Evolutionary conservation across 2,329 filamentous ascomycete genomes (phyloP).

Genomic region (Hypoxylon sp.): DNA sequence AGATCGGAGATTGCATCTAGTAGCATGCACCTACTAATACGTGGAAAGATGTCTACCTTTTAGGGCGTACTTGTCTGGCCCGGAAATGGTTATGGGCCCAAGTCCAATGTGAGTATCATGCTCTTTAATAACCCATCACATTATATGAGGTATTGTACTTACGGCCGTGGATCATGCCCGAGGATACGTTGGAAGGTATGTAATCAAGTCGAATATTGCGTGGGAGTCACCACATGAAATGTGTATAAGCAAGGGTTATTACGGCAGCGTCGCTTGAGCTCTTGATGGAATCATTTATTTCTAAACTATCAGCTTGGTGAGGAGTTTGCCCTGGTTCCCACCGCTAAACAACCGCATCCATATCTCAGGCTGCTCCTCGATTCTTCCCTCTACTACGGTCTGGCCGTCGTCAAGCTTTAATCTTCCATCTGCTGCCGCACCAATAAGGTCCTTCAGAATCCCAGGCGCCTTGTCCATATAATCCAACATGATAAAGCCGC

Average conservation of each 20-base stretch:
- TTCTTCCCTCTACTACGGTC: conserved; percentile 49
- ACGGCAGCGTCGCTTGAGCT: neutral
- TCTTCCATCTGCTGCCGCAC: conserved; percentile 47
- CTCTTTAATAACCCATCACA: too few species aligned
- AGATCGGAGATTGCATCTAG: too few species aligned
- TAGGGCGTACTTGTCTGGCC: too few species aligned
- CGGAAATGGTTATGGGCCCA: too few species aligned
- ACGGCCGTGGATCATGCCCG: too few species aligned
- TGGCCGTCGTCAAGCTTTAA: conserved; percentile 47
- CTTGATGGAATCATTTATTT: conserved; percentile 2
- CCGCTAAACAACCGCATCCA: conserved; percentile 52
- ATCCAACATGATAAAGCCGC: conserved; percentile 62
- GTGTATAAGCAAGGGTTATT: neutral
- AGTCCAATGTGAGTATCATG: too few species aligned
- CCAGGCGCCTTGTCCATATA: conserved; percentile 52
- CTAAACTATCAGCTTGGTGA: conserved; percentile 49
- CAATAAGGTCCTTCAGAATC: conserved; percentile 48
- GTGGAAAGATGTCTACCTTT: too few species aligned
- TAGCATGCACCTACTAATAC: too few species aligned
- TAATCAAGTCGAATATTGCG: too few species aligned
- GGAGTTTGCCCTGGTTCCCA: conserved; percentile 50
- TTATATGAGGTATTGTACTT: too few species aligned
- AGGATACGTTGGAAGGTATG: too few species aligned
- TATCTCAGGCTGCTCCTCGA: conserved; percentile 52
- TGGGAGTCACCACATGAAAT: neutral